Conservation (phyloP, 2,329 filamentous ascomycete genomes). For the Blastomyces parvus region DNA sequence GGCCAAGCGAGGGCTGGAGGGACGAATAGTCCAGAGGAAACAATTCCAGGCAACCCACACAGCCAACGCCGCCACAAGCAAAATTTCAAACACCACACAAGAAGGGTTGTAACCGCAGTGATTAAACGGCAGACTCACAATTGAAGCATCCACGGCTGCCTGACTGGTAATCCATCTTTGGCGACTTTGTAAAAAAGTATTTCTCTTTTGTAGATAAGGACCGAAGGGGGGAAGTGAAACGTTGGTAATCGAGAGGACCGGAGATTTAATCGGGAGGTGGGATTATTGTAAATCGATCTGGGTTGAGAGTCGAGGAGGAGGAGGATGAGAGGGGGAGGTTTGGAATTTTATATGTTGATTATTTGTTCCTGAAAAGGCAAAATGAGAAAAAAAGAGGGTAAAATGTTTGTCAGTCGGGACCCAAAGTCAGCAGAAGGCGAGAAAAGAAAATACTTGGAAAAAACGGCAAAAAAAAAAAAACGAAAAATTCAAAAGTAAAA, state of each 20-base stretch:
- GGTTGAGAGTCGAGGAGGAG: background rate
- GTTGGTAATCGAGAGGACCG: background rate
- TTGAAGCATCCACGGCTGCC: slow-evolving; percentile 49
- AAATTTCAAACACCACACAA: background rate
- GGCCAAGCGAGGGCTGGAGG: background rate
- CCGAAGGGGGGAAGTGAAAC: background rate
- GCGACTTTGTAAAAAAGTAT: slow-evolving; percentile 3
- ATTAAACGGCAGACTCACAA: slow-evolving; percentile 37
- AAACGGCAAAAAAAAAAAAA: background rate
- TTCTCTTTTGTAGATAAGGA: slow-evolving; percentile 9
- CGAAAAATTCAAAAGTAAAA: background rate
- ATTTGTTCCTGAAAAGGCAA: background rate
- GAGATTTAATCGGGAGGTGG: background rate
- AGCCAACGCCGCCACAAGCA: background rate
- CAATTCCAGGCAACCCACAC: background rate
- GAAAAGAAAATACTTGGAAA: background rate
- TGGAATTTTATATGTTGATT: background rate
- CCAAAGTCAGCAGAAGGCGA: background rate
- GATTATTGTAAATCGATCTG: background rate
- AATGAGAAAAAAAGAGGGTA: background rate
- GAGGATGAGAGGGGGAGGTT: background rate
- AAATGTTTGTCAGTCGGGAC: background rate
- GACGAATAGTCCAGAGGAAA: background rate
- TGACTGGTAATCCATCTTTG: slow-evolving; percentile 42
- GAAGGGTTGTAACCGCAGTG: background rate